Conservation (phyloP, 1,284 basidiomycete species). For the Ganoderma boninense region DNA sequence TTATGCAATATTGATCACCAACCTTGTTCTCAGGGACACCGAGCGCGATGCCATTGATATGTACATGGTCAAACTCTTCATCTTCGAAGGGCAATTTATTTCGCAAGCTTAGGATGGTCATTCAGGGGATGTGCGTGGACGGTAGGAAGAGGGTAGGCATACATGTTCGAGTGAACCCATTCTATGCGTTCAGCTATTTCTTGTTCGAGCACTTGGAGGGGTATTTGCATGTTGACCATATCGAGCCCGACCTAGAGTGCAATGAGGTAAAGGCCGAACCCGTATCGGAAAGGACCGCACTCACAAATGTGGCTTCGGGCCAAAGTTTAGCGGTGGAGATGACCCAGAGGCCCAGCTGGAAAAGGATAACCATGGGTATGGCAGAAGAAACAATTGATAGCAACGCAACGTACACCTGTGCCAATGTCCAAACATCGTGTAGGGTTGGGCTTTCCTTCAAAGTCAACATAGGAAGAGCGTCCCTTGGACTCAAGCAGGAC, state of each 20-base stretch:
- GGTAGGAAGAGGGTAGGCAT: conserved; percentile 36
- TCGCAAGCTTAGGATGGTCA: conserved; percentile 59
- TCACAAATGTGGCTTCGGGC: conserved; percentile 70
- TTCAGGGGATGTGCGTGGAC: conserved; percentile 10
- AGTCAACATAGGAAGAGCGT: conserved; percentile 64
- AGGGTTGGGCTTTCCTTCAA: conserved; percentile 51
- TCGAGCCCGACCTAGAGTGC: conserved; percentile 72
- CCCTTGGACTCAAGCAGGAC: conserved; percentile 57
- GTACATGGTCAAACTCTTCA: conserved; percentile 82
- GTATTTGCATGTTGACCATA: conserved; percentile 74
- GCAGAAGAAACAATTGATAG: neutral
- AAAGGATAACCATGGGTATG: conserved; percentile 9
- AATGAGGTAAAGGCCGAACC: neutral
- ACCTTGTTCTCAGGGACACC: conserved; percentile 82
- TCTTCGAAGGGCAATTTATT: conserved; percentile 80
- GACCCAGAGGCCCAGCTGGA: conserved; percentile 73
- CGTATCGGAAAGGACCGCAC: conserved; percentile 38
- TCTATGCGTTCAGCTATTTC: conserved; percentile 62
- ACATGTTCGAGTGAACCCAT: conserved; percentile 84
- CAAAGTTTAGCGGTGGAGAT: conserved; percentile 77
- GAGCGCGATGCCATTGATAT: conserved; percentile 66
- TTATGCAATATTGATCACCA: conserved; percentile 17
- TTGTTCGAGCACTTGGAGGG: conserved; percentile 56
- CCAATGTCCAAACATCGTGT: conserved; percentile 68
- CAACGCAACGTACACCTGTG: conserved; percentile 66